Percentiles rank a stretch among this genome's conserved stretches.
These are phyloP conservation scores for Candida loeiensis DNA, from an alignment of 805 yeast species.

Conservation along the genomic window DNA sequence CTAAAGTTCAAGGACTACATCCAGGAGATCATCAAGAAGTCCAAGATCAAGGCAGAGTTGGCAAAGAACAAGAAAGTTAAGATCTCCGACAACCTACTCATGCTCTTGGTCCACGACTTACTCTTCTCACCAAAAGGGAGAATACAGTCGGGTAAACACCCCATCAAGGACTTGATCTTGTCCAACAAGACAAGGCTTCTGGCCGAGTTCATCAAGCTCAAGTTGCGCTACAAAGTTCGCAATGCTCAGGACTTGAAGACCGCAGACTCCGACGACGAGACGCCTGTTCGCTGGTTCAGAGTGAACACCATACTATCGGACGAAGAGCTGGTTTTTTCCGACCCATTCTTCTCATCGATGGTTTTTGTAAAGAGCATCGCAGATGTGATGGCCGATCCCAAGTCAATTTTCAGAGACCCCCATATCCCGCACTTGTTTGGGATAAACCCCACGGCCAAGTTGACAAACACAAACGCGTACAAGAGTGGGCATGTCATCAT, in stretches of 20 bases:
- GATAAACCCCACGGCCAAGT: constrained; percentile 67
- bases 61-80: constrained; percentile 26
- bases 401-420: constrained; percentile 67
- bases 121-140: constrained; percentile 72
- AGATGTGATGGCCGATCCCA: constrained; percentile 40
- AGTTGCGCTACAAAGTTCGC: constrained; percentile 65
- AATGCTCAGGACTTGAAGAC: constrained; percentile 46
- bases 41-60: constrained; percentile 50
- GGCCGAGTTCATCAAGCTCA: constrained; percentile 77
- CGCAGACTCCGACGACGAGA: constrained; percentile 50
- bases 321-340: constrained; percentile 35
- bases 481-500: constrained; percentile 75
- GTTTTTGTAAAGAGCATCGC: constrained; percentile 44
- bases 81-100: constrained; percentile 50
- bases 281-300: constrained; percentile 80
- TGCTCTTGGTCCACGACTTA: constrained; percentile 77
- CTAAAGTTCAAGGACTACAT: constrained; percentile 67
- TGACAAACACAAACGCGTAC: constrained; percentile 69
- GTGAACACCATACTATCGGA: constrained; percentile 60
- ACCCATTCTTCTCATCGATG: constrained; percentile 39
- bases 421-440: constrained; percentile 78
- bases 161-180: constrained; percentile 76
- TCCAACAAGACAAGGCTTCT: constrained; percentile 75
- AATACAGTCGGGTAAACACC: constrained; percentile 85
- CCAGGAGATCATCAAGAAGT: constrained; percentile 56